Base-by-base conservation (phyloP, 1,284 basidiomycete species). In the Pseudozyma pruni region DNA sequence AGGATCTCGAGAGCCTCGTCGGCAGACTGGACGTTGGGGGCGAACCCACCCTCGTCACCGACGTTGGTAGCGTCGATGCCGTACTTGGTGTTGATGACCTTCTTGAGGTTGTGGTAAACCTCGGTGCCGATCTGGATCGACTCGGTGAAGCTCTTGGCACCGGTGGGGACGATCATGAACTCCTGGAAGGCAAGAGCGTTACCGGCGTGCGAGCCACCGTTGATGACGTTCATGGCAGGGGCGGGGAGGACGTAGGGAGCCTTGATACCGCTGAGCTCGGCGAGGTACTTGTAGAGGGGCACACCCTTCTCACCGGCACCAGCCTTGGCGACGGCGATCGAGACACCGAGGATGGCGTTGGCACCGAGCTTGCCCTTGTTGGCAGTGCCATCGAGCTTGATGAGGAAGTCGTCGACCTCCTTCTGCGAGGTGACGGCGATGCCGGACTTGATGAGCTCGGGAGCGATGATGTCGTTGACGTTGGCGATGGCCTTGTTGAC, bases 361-460 rank as follows among this genome's bases (percentile, higher is more conserved):
- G 96, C 96, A 80, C 96, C 96, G 82, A 98, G 90, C 86, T 96
- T 97, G 85, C 93, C 93, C 89, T 99, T 99, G 91, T 99, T 99
- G 75, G 92, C 86, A 60, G 94, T 94, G 62, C 93, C 94, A 83
- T 98, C 95, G 81, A 94, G 89, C 87, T 98, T 95, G 89, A 98
- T 95, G 83, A 99, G 88, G 87, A 98, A 91, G 85, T 97, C 92
- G 83, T 99, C 96, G 80, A 99, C 89, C 79, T 95, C 93, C 86
- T 93, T 94, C 85, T 99, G 96, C 74, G 90, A 85, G 75, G 92
- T 94, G 83, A 96, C 93, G 59, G 88, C 86, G 84, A 98, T 86
- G 69, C 88, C 90, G 57, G 93, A 87, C 84, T 93, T 87, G 88
- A 97, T 89, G 77, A 99, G 87, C 77, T 88, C 91, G 72, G 94